phyloP scores from a whole-genome alignment of 768 basidiomycete genomes.

The Termitomyces heimii region DNA sequence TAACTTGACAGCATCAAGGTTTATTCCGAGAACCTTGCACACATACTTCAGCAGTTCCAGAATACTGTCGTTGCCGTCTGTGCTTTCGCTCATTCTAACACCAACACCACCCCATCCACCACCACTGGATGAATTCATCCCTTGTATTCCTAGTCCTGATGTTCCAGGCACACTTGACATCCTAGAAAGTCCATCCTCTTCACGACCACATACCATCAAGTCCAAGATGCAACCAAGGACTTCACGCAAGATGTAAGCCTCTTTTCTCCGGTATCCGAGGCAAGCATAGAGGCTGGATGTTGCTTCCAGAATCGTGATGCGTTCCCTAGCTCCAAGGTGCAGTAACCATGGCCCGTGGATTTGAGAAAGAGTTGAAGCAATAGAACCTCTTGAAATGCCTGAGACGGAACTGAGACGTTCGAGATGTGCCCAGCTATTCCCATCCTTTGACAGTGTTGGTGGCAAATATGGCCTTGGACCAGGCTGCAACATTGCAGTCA shows the following conservation, averaged over 20 bases:
- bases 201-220: conserved; percentile 78
- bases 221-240: conserved; percentile 82
- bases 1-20: conserved; percentile 66
- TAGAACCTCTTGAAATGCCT: conserved; percentile 61
- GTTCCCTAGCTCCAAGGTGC: conserved; percentile 71
- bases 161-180: conserved; percentile 33
- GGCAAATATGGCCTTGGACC: conserved; percentile 55
- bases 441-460: conserved; percentile 45
- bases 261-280: conserved; percentile 83
- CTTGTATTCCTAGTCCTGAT: conserved; percentile 44
- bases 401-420: conserved; percentile 67
- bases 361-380: conserved; percentile 60
- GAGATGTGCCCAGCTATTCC: conserved; percentile 42
- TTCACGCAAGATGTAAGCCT: conserved; percentile 81
- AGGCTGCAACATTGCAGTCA: conserved; percentile 68
- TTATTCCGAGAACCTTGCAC: conserved; percentile 76
- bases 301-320: conserved; percentile 63
- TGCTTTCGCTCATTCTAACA: conserved; percentile 65
- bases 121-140: conserved; percentile 26
- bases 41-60: conserved; percentile 67
- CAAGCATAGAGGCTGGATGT: conserved; percentile 73
- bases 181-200: conserved; percentile 54
- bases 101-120: conserved; percentile 54
- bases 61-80: conserved; percentile 80
- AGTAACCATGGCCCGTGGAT: conserved; percentile 86